Base-by-base conservation (phyloP, 1,284 basidiomycete genomes). In the Psilocybe mexicana region DNA sequence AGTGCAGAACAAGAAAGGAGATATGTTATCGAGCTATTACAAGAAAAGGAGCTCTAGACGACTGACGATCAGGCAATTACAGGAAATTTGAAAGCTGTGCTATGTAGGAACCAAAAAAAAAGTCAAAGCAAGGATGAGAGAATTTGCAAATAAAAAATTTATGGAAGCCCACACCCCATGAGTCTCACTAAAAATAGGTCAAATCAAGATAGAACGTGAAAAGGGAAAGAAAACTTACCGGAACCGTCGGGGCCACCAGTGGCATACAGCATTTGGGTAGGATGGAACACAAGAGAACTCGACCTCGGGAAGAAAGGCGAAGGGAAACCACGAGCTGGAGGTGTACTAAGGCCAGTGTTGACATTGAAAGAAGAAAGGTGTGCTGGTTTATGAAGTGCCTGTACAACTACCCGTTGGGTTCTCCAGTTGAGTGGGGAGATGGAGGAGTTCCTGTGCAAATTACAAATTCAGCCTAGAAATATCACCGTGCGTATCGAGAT, bases 241-340 rank as follows among this genome's bases (percentile, higher is more conserved):
- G 79, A 80, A 6, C 91, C 90, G 71, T 93, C 91, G 56, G 86
- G 81, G 50, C 82, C 81, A 24, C 90, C 90, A 26, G 87, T 70
- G 14, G 84, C 89, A 65, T 86, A 90, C 57, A 93, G 68, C 91
- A 93, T 92, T 71, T 93, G 89, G 58, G 81, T 79, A 4, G 91
- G 90, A 70, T 93, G 90, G 79, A 93, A 93, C 2, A 78, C 76
- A 43, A 92, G 73, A 18, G 87, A 87, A 54, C 82, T 85, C 42
- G 76, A 75, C 58, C 87, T 77, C 38, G 86, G 83, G 55, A 88
- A 85, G 67, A 80, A 88, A 1, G 80, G 76, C 14, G 83, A 85
- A 3, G 84, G 79, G 38, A 78, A 69, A 7, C 77, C 75, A 51
- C 86, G 80, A 36, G 80, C 70, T 8, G 86, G 82, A 49, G 78